A percentile compares a stretch with the other conserved stretches of the same genome.
Conservation (phyloP, 257 asterid genomes). For the Linderniella brevidens region DNA sequence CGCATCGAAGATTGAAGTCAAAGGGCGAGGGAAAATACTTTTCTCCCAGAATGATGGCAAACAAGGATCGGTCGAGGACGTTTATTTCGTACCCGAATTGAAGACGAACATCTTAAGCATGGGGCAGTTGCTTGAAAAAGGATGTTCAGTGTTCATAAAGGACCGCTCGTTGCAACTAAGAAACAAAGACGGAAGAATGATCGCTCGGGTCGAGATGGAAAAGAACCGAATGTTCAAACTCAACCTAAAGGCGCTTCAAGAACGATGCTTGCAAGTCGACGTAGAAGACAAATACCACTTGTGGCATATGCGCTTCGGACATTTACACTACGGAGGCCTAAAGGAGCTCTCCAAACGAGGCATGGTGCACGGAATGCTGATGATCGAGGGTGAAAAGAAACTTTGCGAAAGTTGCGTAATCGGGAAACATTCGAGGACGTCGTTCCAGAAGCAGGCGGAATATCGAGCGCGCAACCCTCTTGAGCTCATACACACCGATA, state of each 20-base stretch:
- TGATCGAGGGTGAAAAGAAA: too few relatives aligned
- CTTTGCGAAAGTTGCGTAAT: too few relatives aligned
- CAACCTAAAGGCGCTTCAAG: background rate
- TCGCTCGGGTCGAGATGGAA: slow-evolving; percentile 1
- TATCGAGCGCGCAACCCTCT: background rate
- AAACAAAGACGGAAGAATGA: background rate
- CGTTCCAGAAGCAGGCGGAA: background rate
- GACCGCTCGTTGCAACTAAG: background rate
- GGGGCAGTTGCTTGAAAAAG: too few relatives aligned
- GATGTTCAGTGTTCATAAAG: background rate
- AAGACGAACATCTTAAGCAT: too few relatives aligned
- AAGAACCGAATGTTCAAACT: background rate
- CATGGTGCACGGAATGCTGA: too few relatives aligned
- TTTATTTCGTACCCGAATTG: slow-evolving; percentile 2
- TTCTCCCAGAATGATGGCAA: background rate
- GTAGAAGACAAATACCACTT: background rate
- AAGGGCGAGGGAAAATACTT: slow-evolving; percentile 3
- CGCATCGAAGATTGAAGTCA: background rate
- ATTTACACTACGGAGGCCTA: background rate
- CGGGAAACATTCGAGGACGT: background rate
- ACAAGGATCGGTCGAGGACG: background rate
- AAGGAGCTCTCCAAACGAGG: too few relatives aligned
- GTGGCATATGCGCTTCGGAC: slow-evolving; percentile 1
- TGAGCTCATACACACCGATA: background rate
- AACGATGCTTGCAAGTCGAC: background rate